Base-by-base conservation (phyloP, 306 rosid species). In the Fragaria ananassa region DNA sequence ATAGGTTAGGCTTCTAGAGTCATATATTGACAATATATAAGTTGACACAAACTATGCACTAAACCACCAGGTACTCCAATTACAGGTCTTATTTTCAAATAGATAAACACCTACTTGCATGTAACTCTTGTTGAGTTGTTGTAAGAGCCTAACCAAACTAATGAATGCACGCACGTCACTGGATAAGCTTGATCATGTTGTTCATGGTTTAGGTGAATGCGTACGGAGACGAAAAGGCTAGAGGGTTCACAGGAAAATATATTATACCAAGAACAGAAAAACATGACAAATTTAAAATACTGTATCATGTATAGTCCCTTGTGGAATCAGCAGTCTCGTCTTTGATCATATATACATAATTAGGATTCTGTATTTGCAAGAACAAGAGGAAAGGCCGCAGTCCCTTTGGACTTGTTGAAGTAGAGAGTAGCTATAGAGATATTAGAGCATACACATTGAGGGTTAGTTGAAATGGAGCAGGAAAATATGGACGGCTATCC, bases 401-500 rank as follows among this genome's bases (percentile, higher is more conserved):
- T 35, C 45, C 45, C 46, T 17, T 64, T 64, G 69, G 69, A 34
- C 69, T 31, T 15, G 44, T 31, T 64, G 44, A 64, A 64, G 23
- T 17, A 23, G 65, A 56, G 31, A 25, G 65, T 12, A 25, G 18
- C 37, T 25, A 27, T 37, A 27, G 65, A 58, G 18, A 58, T 5
- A 63, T 63, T 23, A 60, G 37, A 10, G 65, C 37, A 60, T 60
- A 53, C n/a, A 63, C 11, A 37, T 31, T 35, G 46, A 35, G 69
- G 67, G 67, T 61, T 64, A 17, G 69, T 64, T 64, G 69, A 64
- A 64, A 64, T 64, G 69, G 69, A 64, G 69, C 45, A 64, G 69
- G 69, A 64, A 62, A 6, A 62, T 34, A 17, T 34, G 69, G 69
- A 34, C 41, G 45, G 25, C 69, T 64, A 31, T 31, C 67, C 41